phyloP scores from a whole-genome alignment of 2,329 filamentous ascomycete genomes.

The Fusarium palustre region DNA sequence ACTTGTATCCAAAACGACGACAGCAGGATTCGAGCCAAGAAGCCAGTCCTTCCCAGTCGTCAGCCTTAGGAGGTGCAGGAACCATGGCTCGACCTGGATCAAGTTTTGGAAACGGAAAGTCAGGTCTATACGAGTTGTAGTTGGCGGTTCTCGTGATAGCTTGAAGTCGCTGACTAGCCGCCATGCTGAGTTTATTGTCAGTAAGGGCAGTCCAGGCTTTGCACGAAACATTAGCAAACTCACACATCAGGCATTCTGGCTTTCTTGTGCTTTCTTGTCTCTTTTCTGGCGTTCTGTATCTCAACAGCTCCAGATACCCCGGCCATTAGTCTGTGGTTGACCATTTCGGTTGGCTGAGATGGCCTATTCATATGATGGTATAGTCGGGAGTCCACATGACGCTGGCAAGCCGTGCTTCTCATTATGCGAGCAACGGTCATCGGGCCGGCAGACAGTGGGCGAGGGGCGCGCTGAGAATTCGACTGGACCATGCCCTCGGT shows the following conservation, averaged over 20 bases:
- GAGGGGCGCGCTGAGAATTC: background rate
- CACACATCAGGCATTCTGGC: slow-evolving; percentile 15
- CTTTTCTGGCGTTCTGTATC: background rate
- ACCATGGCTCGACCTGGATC: slow-evolving; percentile 11
- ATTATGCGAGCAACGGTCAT: slow-evolving; percentile 22
- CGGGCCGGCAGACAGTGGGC: background rate
- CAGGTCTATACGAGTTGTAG: slow-evolving; percentile 5
- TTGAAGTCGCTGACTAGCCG: slow-evolving; percentile 35
- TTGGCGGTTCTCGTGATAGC: slow-evolving; percentile 31
- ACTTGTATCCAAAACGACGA: slow-evolving; percentile 38
- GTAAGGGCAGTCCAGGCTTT: background rate
- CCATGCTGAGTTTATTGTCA: slow-evolving; percentile 16
- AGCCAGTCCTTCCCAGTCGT: slow-evolving; percentile 11
- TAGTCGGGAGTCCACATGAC: slow-evolving; percentile 16
- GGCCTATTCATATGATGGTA: background rate
- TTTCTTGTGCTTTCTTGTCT: slow-evolving; percentile 14
- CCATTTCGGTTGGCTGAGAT: background rate
- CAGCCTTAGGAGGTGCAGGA: slow-evolving; percentile 2
- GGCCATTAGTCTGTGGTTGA: slow-evolving; percentile 10
- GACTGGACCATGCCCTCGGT: background rate
- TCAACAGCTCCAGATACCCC: slow-evolving; percentile 7
- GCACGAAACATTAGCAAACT: background rate
- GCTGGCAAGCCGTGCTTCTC: slow-evolving; percentile 5
- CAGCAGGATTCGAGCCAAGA: slow-evolving; percentile 34
- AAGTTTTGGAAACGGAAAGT: background rate